Base-by-base conservation (phyloP, 805 yeast species). In the Schwanniomyces sp. region DNA sequence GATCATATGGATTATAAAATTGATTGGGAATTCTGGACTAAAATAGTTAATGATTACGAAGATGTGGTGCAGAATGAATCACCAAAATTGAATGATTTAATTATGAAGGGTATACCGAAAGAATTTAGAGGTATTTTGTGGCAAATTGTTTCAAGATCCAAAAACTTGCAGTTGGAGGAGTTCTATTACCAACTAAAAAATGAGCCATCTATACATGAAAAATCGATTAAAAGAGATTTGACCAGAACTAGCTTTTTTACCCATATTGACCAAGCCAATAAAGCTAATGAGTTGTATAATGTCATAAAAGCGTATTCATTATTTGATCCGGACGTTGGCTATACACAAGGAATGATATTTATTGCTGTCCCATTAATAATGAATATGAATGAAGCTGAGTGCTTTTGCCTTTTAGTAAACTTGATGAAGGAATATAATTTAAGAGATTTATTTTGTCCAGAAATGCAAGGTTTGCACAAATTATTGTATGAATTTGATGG, bases 341-440 rank as follows among this genome's bases (percentile, higher is more conserved):
- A 94, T 61, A 94, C 97, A 1, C 99, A 94, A 67, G 98, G 99
- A 7, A 91, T 94, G 97, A 96, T 96, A 1, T 94, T 94, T 60
- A 81, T 94, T 39, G 81, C 88, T 0, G 90, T 90, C 5, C 97
- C 99, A 2, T 67, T 94, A 41, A 71, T 91, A 40, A 75, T 91
- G 72, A 88, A 88, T 56, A 80, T 90, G 84, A 77, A 72, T 34
- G 96, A 91, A 54, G 76, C 85, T 40, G 97, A 92, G 63, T 84
- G 96, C 4, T 92, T 92, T 67, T 83, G 94, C 50, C 64, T 91
- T 56, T 72, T 92, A 40, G 88, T 85, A 12, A 83, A 82, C 41
- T 73, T 94, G 51, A 91, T 94, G 97, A 84, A 86, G 56, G 83
- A 80, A 38, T 94, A 94, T 64, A 82, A 82, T n/a, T 74, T 94